Base-by-base conservation (phyloP, 371 early-diverging fungal species). In the Mortierella sp. region DNA sequence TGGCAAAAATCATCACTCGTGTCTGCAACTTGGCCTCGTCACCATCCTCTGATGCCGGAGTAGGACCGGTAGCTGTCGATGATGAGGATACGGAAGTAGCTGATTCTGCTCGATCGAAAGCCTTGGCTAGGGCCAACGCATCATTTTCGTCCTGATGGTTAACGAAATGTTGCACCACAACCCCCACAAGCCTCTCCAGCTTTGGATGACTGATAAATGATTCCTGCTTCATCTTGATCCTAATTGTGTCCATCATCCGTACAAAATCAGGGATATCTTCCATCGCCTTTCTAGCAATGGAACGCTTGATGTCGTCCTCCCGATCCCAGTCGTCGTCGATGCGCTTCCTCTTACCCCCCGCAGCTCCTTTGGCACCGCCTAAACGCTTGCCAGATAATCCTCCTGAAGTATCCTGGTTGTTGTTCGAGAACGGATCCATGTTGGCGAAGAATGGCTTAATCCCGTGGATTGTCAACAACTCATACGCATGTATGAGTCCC, bases 1-100 rank as follows among this genome's bases (percentile, higher is more conserved):
- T 87, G 4, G 95, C 91, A 82, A 98, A 98, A 5, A 98, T 81
- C 82, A 98, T 98, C 34, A 93, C 89, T 15, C 93, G 82, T 0
- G 96, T 94, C 5, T 85, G 64, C 8, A 23, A 30, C 9, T 19
- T 23, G 3, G 52, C 9, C 7, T 24, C 41, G 4, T 58, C 43
- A 5, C 37, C 48, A 31, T 49, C 60, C 0, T 49, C 63, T 34
- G 37, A 11, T 11, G 37, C 37, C 14, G 1, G 11, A 34, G 37
- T 34, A 34, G 37, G 14, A 7, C 37, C 37, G 37, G 37, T 14
- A 1, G 17, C 30, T 9, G 34, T 21, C 26, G 27, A 48, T 23
- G 44, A 32, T 19, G 65, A 23, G 21, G 41, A 6, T 27, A 48
- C 24, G 51, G 46, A n/a, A 17, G 8, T n/a, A 17, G 15, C 12